Evolutionary conservation across 805 yeast genomes (phyloP), one percentile per base, ranked within the genome.

Genomic region (Saturnispora sanitii): DNA sequence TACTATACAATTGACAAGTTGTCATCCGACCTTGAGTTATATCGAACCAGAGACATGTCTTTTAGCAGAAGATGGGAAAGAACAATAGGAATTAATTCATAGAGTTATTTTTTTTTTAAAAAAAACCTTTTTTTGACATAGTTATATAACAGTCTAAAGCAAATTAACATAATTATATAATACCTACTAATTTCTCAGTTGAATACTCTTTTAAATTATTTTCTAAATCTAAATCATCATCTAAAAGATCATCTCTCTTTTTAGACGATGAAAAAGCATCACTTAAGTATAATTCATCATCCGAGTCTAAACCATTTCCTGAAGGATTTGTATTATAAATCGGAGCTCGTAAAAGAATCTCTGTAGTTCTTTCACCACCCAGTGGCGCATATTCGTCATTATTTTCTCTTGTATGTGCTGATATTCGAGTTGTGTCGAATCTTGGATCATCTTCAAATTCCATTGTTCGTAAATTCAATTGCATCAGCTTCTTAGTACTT

Each of bases 21-120:
- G 8, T 25, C 41, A 26, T 32, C 28, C 15, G 44, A 23, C 4
- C 34, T 31, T 13, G 37, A 37, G 29, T 31, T 43, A 41, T 49
- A 51, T 37, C 49, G 36, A n/a, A 51, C 48, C 30, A 51, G 20
- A 4, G 54, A 51, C 54, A 51, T 49, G 4, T 19, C 9, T n/a
- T n/a, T n/a, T n/a, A n/a, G n/a, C n/a, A n/a, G n/a, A n/a, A n/a
- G n/a, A n/a, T n/a, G n/a, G n/a, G n/a, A n/a, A n/a, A n/a, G n/a
- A n/a, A n/a, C n/a, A n/a, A n/a, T n/a, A n/a, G n/a, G n/a, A n/a
- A n/a, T n/a, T n/a, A n/a, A n/a, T n/a, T n/a, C n/a, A n/a, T n/a
- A n/a, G n/a, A n/a, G n/a, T n/a, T n/a, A n/a, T n/a, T n/a, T n/a
- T n/a, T n/a, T n/a, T n/a, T n/a, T n/a, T n/a, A n/a, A n/a, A n/a